Base-by-base conservation (phyloP, 345 rosid genomes). In the Populus euphratica region DNA sequence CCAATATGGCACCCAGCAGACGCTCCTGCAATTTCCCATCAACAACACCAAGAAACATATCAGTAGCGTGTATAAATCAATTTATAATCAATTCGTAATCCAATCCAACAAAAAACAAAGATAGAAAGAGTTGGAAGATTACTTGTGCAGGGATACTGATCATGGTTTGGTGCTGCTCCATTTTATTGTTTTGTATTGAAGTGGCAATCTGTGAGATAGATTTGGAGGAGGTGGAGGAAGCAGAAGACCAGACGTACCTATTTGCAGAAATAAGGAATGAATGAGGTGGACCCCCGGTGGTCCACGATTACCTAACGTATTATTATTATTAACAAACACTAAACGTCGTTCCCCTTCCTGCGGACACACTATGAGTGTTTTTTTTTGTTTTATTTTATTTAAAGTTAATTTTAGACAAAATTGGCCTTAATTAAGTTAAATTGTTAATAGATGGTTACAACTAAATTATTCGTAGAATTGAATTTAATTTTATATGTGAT, bases 1-100 rank as follows among this genome's bases (percentile, higher is more conserved):
- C 97, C 56, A 93, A 78, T 31, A 90, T 82, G 38, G 86, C 87
- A 21, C 99, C 99, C 61, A 93, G 97, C 73, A 96, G 81, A 70
- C 97, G 97, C 84, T 90, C 94, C 94, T 90, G 85, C 79, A 12
- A 27, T 72, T 35, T 43, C 18, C 33, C 52, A 63, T n/a, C 23
- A 50, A 17, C 29, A 33, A 23, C 35, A 35, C 52, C 18, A 49
- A 41, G 70, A 44, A 52, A 8, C 6, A 33, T 11, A 61, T 16
- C 25, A 69, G 9, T 33, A 0, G 36, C 36, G 36, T 33, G 36
- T 33, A 33, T 33, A 33, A 33, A 33, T 33, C 5, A 33, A 33
- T 33, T 33, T 11, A 5, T 44, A 47, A 21, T 3, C 13, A 27
- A 23, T 56, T 16, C 71, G n/a, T 6, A 25, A 9, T 50, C 33